These are phyloP conservation scores for Paraphoma sp. DNA, from an alignment of 2,329 filamentous ascomycete species.

Conservation along the genomic window DNA sequence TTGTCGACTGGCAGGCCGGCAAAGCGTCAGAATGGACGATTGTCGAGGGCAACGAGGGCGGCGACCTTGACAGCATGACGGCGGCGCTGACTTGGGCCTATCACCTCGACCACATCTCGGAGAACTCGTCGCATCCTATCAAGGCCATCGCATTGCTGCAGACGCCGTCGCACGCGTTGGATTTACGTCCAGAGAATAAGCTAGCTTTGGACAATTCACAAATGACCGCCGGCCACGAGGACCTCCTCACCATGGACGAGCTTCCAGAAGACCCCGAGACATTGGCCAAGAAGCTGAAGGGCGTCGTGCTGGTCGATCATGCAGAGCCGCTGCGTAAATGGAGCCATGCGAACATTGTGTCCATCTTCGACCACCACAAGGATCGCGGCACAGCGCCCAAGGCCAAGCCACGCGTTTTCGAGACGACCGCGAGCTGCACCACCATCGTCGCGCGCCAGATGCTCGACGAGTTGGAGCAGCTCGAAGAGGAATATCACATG, in stretches of 20 bases:
- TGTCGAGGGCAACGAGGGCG: conserved; percentile 56
- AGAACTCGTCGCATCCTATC: conserved; percentile 51
- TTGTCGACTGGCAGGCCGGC: conserved; percentile 56
- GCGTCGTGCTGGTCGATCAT: conserved; percentile 57
- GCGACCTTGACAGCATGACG: conserved; percentile 54
- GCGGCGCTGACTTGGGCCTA: conserved; percentile 57
- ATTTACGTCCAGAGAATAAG: conserved; percentile 57
- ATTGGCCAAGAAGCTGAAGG: conserved; percentile 50
- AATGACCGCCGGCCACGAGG: conserved; percentile 56
- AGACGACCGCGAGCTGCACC: conserved; percentile 54
- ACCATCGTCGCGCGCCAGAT: conserved; percentile 56
- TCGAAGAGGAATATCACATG: conserved; percentile 56
- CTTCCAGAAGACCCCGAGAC: conserved; percentile 56
- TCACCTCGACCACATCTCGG: conserved; percentile 54
- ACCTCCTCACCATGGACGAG: conserved; percentile 56
- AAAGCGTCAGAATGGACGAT: conserved; percentile 53
- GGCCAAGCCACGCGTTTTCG: conserved; percentile 54
- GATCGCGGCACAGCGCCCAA: conserved; percentile 51
- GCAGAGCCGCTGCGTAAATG: conserved; percentile 52
- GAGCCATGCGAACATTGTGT: conserved; percentile 52
- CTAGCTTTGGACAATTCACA: conserved; percentile 53
- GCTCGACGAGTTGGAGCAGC: conserved; percentile 53
- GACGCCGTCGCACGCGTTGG: conserved; percentile 54
- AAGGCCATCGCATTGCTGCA: conserved; percentile 57
- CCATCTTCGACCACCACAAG: conserved; percentile 57